A percentile compares a stretch with the other conserved stretches of the same genome.
Conservation (phyloP, 257 asterid species). For the Fraxinus quadrangulata region DNA sequence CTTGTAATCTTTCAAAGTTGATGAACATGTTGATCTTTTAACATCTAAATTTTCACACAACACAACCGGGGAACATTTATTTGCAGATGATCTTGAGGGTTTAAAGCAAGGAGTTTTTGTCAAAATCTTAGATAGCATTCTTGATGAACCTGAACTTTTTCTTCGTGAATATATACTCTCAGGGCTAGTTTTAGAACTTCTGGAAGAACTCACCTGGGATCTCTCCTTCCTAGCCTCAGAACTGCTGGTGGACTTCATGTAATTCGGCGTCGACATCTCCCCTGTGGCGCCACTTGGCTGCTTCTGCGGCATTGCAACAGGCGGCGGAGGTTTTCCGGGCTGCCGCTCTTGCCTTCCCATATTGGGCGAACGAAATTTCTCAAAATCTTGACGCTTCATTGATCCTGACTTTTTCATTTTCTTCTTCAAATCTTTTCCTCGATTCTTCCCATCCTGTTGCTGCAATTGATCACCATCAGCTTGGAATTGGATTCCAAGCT, state of each 20-base stretch:
- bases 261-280: constrained; percentile 48
- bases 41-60: constrained; percentile 41
- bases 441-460: constrained; percentile 47
- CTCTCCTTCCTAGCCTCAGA: constrained; percentile 75
- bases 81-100: constrained; percentile 44
- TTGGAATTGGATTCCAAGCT: constrained; percentile 47
- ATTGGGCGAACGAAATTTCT: constrained; percentile 21
- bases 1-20: constrained; percentile 72
- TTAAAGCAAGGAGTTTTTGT: constrained; percentile 67
- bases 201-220: constrained; percentile 43
- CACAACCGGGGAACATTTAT: constrained; percentile 43
- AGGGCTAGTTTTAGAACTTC: constrained; percentile 35
- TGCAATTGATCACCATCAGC: constrained; percentile 39
- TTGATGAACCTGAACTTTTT: constrained; percentile 30
- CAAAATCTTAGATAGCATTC: constrained; percentile 38
- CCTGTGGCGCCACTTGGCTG: background rate
- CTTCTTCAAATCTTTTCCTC: constrained; percentile 57
- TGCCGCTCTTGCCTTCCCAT: constrained; percentile 30
- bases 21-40: constrained; percentile 70
- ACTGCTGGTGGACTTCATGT: constrained; percentile 88
- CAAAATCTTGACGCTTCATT: constrained; percentile 34
- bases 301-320: constrained; percentile 30
- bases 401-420: constrained; percentile 79
- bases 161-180: constrained; percentile 25
- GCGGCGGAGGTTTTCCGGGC: constrained; percentile 41